These are phyloP conservation scores for Tilletiopsis washingtonensis DNA, from an alignment of 1,284 basidiomycete species.

Conservation along the genomic window DNA sequence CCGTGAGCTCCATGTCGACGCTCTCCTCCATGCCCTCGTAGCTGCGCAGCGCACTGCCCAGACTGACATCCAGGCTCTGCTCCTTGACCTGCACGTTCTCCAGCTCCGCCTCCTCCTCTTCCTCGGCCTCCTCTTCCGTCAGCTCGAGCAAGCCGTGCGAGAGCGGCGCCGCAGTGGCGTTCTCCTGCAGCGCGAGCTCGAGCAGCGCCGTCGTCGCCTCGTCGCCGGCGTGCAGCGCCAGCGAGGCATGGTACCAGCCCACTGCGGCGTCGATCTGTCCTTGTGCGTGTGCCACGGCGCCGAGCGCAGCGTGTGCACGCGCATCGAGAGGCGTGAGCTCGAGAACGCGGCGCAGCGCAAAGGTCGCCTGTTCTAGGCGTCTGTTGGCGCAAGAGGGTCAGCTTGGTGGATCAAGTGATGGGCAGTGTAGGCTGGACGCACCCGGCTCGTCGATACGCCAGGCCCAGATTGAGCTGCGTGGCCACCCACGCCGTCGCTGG, in stretches of 20 bases:
- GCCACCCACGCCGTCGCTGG: conserved; percentile 74
- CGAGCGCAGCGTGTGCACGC: background rate
- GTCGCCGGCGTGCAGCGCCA: background rate
- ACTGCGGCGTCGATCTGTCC: background rate
- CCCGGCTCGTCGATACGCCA: conserved; percentile 9
- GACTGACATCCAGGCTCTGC: too few species aligned
- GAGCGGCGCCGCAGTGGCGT: background rate
- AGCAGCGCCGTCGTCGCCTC: background rate
- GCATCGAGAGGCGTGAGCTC: background rate
- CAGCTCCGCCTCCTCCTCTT: too few species aligned
- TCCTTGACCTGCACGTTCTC: too few species aligned
- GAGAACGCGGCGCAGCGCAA: background rate
- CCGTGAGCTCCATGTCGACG: too few species aligned
- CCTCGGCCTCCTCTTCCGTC: too few species aligned
- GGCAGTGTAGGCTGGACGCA: background rate
- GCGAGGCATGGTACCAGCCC: background rate
- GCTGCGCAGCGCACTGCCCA: too few species aligned
- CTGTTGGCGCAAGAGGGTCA: too few species aligned
- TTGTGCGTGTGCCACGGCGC: background rate
- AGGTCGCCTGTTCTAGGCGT: too few species aligned
- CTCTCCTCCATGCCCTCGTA: too few species aligned
- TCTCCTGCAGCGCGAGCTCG: background rate
- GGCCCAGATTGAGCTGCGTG: conserved; percentile 59
- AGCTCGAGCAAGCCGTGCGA: too few species aligned
- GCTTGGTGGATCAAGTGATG: too few species aligned